phyloP scores from a whole-genome alignment of 1,139 yeast genomes.

The Lodderomyces pseudojiufengensis region DNA sequence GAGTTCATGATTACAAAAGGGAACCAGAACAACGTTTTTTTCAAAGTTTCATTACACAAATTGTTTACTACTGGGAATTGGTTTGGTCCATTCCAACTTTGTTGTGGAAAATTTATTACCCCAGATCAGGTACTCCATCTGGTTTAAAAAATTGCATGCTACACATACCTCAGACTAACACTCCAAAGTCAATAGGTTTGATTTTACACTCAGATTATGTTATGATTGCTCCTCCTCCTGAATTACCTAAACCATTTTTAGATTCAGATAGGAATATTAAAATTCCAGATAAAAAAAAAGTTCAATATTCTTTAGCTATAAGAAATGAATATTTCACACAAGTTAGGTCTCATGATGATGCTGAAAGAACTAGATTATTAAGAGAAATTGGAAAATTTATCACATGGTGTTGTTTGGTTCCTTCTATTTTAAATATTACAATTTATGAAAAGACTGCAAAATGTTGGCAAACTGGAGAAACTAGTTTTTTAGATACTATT shows the following conservation, averaged over 20 bases:
- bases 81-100: slow-evolving; percentile 7
- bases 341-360: slow-evolving; percentile 34
- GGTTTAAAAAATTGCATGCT: slow-evolving; percentile 14
- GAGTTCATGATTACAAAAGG: slow-evolving; percentile 2
- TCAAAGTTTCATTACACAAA: slow-evolving; percentile 1
- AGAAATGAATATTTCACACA: slow-evolving; percentile 39
- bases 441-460: slow-evolving; percentile 24
- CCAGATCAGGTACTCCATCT: slow-evolving; percentile 10
- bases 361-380: slow-evolving; percentile 36
- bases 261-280: slow-evolving; percentile 35
- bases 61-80: slow-evolving; percentile 9
- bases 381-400: slow-evolving; percentile 36
- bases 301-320: slow-evolving; percentile 23
- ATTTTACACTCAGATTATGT: slow-evolving; percentile 16
- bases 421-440: slow-evolving; percentile 16
- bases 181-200: slow-evolving; percentile 20
- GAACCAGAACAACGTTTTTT: slow-evolving; percentile 4
- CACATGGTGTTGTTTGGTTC: slow-evolving; percentile 32
- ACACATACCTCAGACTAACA: slow-evolving; percentile 14
- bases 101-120: slow-evolving; percentile 9
- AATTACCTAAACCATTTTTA: slow-evolving; percentile 40
- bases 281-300: slow-evolving; percentile 33
- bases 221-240: slow-evolving; percentile 28
- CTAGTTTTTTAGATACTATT: slow-evolving; percentile 15
- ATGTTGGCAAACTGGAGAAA: slow-evolving; percentile 18